Conservation (phyloP, 2,329 filamentous ascomycete species). For the Botryotinia convoluta region DNA sequence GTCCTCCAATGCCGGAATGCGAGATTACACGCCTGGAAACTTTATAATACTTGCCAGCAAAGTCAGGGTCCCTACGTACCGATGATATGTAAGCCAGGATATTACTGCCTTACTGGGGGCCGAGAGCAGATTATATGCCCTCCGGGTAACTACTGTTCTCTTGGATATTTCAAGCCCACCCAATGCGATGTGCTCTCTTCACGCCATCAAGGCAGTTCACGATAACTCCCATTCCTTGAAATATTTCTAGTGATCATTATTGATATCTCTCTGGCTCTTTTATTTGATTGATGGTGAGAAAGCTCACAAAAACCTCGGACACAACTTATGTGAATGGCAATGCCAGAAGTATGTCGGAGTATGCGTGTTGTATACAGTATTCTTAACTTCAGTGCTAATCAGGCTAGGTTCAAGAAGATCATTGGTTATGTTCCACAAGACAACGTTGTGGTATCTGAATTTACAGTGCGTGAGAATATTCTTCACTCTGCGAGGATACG, state of each 20-base stretch:
- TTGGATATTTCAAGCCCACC: background rate
- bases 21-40: background rate
- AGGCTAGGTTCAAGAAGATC: background rate
- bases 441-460: background rate
- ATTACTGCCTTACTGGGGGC: background rate
- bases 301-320: background rate
- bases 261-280: background rate
- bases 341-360: background rate
- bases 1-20: background rate
- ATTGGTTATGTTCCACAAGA: conserved; percentile 1
- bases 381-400: background rate
- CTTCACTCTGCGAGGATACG: conserved; percentile 1
- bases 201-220: background rate
- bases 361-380: background rate
- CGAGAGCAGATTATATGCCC: background rate
- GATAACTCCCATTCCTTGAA: background rate
- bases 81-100: background rate
- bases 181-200: background rate
- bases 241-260: background rate
- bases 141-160: background rate
- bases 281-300: background rate
- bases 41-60: background rate
- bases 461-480: background rate
- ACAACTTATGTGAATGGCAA: conserved; percentile 1
- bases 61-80: background rate